Evolutionary conservation across 2,329 filamentous ascomycete genomes (phyloP), one percentile per base, ranked within the genome.

Genomic region (Colletotrichum limetticola): DNA sequence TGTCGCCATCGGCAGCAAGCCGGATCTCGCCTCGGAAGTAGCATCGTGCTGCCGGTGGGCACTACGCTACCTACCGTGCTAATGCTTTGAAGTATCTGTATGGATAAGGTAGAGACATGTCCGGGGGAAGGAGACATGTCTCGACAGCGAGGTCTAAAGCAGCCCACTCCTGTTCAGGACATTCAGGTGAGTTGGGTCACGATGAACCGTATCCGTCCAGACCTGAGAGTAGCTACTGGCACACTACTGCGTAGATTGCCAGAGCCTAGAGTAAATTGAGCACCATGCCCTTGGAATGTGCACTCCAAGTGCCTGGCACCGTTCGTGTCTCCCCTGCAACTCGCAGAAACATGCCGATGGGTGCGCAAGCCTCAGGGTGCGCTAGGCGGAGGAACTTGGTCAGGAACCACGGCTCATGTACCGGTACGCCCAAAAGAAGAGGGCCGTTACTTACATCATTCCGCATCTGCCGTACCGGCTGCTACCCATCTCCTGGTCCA

Each of bases 311-410:
- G 35, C 64, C 68, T 62, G 68, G 46, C 68, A 62, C 32, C 46
- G 24, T 30, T 53, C 56, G 63, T 67, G 63, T 26, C 57, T 52
- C 32, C 58, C 58, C 69, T 72, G 58, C 55, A 46, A 42, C 56
- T 57, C 53, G 35, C 62, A 60, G 63, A 67, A 67, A 57, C 63
- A 37, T 68, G 64, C 63, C 63, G 68, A 67, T 57, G 42, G 57
- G 42, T 49, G 52, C 52, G 22, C 53, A 49, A 42, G 37, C 37
- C 37, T 42, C 14, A 19, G 37, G 14, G 37, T 42, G 37, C 37
- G 37, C 37, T 63, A 69, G 42, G 37, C 53, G 22, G 19, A 22
- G 46, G n/a, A 59, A 72, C 59, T 59, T 63, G 30, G 5, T 46
- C 12, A 19, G 16, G 26, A 9, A 46, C 24, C 5, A 2, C 11